Base-by-base conservation (phyloP, 371 early-diverging fungal genomes). In the Saksenaea vasiformis region DNA sequence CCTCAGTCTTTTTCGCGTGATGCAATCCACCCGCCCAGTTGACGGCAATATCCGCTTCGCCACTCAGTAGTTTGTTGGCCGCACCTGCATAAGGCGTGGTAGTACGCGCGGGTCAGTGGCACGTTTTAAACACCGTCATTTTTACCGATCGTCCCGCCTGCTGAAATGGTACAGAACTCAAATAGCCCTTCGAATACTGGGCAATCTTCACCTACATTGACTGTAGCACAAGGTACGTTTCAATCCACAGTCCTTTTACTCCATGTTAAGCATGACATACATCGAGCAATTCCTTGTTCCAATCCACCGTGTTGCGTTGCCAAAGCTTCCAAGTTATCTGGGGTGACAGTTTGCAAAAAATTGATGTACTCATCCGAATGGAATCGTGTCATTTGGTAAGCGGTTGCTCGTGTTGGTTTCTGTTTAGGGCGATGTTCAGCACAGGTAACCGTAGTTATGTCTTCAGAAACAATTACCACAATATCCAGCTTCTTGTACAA, bases 351-450 rank as follows among this genome's bases (percentile, higher is more conserved):
- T 35, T 91, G 83, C 60, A 99, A 82, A 76, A 99, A 99, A 69
- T 98, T 95, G 65, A 99, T 95, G 73, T 99, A 99, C 69, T 99
- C 99, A 74, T 97, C 95, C 14, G 99, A 90, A 77, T 99, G 99
- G 74, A 99, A 99, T 64, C 94, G 93, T 8, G 97, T 98, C 90
- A 99, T 93, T 85, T 99, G 95, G 57, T 86, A 84, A 56, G 88
- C 85, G 27, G 94, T 93, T 39, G 98, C 98, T n/a, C 95, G 90
- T 24, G 76, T 79, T 5, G 97, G 96, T 71, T 91, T 84, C 91
- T 94, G 71, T 31, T 36, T 14, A 43, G 17, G 17, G 39, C 24
- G 24, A 28, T 47, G 39, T 47, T 54, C 36, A 35, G 26, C 38
- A 36, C 31, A 54, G 63, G 58, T 14, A 76, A 74, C 34, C 69